These are phyloP conservation scores for Malassezia slooffiae DNA, from an alignment of 1,284 basidiomycete species.

Conservation along the genomic window DNA sequence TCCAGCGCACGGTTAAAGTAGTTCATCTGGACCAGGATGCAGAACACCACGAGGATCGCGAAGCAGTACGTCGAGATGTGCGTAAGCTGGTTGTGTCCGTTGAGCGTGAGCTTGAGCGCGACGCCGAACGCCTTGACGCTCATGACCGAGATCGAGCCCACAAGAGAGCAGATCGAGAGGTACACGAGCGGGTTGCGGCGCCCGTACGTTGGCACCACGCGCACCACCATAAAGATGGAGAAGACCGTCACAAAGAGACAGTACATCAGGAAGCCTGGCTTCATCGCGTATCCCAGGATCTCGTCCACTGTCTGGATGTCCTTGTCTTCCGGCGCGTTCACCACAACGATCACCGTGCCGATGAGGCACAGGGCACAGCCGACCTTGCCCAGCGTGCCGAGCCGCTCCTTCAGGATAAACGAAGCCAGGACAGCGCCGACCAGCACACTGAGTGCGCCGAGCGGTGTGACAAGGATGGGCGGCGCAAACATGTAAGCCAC, in stretches of 20 bases:
- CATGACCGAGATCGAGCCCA: conserved; percentile 76
- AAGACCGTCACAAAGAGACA: conserved; percentile 73
- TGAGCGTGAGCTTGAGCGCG: conserved; percentile 85
- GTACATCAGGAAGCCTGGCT: conserved; percentile 69
- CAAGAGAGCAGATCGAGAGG: conserved; percentile 80
- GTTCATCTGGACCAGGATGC: conserved; percentile 93
- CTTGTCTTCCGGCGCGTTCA: conserved; percentile 94
- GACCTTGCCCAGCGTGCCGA: conserved; percentile 81
- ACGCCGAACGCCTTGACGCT: conserved; percentile 92
- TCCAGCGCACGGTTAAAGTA: conserved; percentile 99
- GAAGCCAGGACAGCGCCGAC: conserved; percentile 69
- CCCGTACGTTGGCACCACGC: conserved; percentile 74
- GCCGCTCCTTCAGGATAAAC: conserved; percentile 80
- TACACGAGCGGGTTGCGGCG: conserved; percentile 81
- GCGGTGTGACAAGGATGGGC: conserved; percentile 87
- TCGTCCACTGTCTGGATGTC: conserved; percentile 87
- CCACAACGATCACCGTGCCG: conserved; percentile 86
- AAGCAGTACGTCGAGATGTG: conserved; percentile 92
- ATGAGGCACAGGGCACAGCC: conserved; percentile 81
- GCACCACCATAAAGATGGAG: conserved; percentile 67
- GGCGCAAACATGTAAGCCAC: conserved; percentile 97
- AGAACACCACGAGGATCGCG: conserved; percentile 67
- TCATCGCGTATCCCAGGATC: conserved; percentile 75
- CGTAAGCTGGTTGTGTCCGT: conserved; percentile 89
- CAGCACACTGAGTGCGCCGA: conserved; percentile 91